phyloP scores from a whole-genome alignment of 805 yeast genomes.

The Pichia nanzhaoensis region DNA sequence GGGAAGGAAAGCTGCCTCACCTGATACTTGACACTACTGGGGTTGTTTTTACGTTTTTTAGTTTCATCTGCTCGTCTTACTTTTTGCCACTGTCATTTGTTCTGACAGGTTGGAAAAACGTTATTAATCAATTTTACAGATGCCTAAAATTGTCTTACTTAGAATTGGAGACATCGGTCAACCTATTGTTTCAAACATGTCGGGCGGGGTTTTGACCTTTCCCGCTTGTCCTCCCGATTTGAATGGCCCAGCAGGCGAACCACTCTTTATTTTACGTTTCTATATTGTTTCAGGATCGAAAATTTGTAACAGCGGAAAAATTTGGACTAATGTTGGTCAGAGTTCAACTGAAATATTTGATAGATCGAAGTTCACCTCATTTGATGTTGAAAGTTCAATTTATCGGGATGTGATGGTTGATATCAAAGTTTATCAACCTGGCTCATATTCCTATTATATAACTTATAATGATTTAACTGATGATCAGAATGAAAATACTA shows the following conservation, averaged over 20 bases:
- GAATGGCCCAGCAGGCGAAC: conserved; percentile 28
- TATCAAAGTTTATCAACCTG: conserved; percentile 62
- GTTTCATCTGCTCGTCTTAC: background rate
- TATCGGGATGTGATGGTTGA: conserved; percentile 56
- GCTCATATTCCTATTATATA: conserved; percentile 71
- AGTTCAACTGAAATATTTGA: conserved; percentile 37
- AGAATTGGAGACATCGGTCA: conserved; percentile 42
- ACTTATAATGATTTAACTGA: conserved; percentile 40
- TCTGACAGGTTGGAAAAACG: too few relatives aligned
- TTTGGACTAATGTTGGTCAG: conserved; percentile 70
- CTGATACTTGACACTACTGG: too few relatives aligned
- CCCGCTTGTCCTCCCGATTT: conserved; percentile 39
- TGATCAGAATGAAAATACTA: conserved; percentile 24
- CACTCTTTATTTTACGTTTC: conserved; percentile 46
- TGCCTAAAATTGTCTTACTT: conserved; percentile 38
- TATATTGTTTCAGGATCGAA: conserved; percentile 70
- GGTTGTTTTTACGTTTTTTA: too few relatives aligned
- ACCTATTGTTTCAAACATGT: conserved; percentile 32
- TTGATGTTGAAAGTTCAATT: conserved; percentile 49
- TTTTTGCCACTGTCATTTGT: too few relatives aligned
- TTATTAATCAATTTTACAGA: conserved; percentile 5
- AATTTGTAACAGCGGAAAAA: conserved; percentile 60
- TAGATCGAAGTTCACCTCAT: conserved; percentile 49
- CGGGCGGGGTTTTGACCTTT: conserved; percentile 44
- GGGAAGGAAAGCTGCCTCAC: too few relatives aligned